A percentile compares a stretch with the other conserved stretches of the same genome.
These are phyloP conservation scores for Tetrahymena thermophila DNA, from an alignment of 73 alveolate genomes.

Conservation along the genomic window DNA sequence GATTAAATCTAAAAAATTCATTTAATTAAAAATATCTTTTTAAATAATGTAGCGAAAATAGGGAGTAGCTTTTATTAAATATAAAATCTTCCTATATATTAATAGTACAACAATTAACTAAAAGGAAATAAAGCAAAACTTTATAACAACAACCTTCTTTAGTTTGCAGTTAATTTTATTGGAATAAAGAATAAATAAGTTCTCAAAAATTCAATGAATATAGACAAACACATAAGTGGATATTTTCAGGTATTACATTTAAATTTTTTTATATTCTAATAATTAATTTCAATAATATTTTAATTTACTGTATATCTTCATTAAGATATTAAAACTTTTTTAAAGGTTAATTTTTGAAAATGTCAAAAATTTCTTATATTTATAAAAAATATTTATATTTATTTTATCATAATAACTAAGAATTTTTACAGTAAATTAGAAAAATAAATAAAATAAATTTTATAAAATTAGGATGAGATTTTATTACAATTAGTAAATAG, in stretches of 20 bases:
- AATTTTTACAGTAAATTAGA: too few relatives aligned
- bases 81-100: neutral
- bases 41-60: neutral
- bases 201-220: neutral
- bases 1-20: neutral
- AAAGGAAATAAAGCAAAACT: neutral
- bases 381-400: too few relatives aligned
- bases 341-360: too few relatives aligned
- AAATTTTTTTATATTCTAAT: too few relatives aligned
- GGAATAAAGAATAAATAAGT: neutral
- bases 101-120: neutral
- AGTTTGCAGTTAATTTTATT: neutral
- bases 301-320: too few relatives aligned
- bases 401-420: too few relatives aligned
- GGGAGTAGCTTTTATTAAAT: neutral
- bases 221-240: neutral
- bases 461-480: neutral
- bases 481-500: neutral
- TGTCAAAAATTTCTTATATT: too few relatives aligned
- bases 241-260: neutral
- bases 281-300: too few relatives aligned
- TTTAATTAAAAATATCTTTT: neutral
- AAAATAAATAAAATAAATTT: neutral
- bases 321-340: too few relatives aligned
- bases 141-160: neutral